Evolutionary conservation across 192 early-diverging fungal genomes (phyloP).

Genomic region (Coemansia sp.): DNA sequence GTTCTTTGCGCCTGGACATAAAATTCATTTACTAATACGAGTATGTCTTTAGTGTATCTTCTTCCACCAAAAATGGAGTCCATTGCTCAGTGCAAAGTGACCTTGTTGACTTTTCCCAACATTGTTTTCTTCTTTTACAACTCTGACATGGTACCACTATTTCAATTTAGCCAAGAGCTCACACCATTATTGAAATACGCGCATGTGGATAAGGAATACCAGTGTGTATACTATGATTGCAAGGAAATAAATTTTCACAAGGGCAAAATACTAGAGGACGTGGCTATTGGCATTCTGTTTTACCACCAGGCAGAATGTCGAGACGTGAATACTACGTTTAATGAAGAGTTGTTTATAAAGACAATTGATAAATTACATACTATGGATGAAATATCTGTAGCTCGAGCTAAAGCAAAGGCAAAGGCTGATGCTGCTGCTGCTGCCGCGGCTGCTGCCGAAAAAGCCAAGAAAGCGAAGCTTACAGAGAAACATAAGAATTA

Average conservation of each 20-base stretch:
- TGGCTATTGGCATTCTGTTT: not conserved
- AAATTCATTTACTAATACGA: not conserved
- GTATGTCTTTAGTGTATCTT: not conserved
- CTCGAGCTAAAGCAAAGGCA: not conserved
- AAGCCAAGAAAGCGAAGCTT: not conserved
- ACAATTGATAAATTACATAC: not conserved
- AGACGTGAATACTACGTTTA: not conserved
- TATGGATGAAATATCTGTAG: not conserved
- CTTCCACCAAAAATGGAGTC: not conserved
- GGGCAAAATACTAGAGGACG: not conserved
- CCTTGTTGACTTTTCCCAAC: not conserved
- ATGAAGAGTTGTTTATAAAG: not conserved
- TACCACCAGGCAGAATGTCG: not conserved
- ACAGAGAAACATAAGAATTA: not conserved
- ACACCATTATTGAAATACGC: not conserved
- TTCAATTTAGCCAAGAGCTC: not conserved
- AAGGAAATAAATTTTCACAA: not conserved
- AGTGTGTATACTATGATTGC: not conserved
- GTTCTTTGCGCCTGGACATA: not conserved
- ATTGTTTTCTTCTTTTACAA: not conserved
- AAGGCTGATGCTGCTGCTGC: not conserved
- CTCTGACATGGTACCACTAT: not conserved
- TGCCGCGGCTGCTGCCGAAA: not conserved
- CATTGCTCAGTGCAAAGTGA: not conserved
- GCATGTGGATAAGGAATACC: not conserved